Percentiles rank a stretch among this genome's conserved stretches.
Conservation (phyloP, 257 asterid species). For the Plantago ovata region DNA sequence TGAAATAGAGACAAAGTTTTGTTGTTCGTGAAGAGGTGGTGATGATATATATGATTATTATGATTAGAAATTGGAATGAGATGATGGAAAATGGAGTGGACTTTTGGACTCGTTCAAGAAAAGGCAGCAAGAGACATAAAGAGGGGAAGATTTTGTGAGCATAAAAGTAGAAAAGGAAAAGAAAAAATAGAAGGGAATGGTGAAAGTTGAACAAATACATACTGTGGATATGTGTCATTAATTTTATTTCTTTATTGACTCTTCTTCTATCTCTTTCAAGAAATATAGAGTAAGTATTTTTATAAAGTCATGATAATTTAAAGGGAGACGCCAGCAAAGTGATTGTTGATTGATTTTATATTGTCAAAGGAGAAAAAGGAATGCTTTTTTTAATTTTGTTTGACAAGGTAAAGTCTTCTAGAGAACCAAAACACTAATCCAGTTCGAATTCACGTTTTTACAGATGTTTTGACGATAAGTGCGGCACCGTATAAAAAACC, state of each 20-base stretch:
- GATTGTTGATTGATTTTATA: constrained; percentile 18
- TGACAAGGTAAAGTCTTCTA: background rate
- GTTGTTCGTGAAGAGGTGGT: background rate
- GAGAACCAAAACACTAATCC: background rate
- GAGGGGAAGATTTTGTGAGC: background rate
- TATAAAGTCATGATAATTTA: too few relatives aligned
- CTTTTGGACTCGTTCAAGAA: constrained; percentile 43
- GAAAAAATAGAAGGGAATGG: constrained; percentile 4
- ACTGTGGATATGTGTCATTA: too few relatives aligned
- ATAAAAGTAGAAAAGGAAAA: background rate
- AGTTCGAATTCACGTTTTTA: too few relatives aligned
- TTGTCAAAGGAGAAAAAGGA: constrained; percentile 8
- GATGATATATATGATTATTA: background rate
- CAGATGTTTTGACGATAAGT: too few relatives aligned
- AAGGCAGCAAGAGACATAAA: constrained; percentile 32
- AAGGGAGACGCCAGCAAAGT: constrained; percentile 18
- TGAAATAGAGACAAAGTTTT: too few relatives aligned
- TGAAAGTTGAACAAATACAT: constrained; percentile 7
- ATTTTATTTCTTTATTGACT: constrained; percentile 37
- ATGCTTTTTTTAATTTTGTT: background rate
- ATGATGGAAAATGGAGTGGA: constrained; percentile 41
- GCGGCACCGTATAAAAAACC: too few relatives aligned
- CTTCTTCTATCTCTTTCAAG: constrained; percentile 20
- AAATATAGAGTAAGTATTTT: background rate
- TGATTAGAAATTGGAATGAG: constrained; percentile 24